Percentiles rank a stretch among this genome's conserved stretches.
Evolutionary conservation across 805 yeast genomes (phyloP).

Genomic region (Lipomyces spencermartinsiae): DNA sequence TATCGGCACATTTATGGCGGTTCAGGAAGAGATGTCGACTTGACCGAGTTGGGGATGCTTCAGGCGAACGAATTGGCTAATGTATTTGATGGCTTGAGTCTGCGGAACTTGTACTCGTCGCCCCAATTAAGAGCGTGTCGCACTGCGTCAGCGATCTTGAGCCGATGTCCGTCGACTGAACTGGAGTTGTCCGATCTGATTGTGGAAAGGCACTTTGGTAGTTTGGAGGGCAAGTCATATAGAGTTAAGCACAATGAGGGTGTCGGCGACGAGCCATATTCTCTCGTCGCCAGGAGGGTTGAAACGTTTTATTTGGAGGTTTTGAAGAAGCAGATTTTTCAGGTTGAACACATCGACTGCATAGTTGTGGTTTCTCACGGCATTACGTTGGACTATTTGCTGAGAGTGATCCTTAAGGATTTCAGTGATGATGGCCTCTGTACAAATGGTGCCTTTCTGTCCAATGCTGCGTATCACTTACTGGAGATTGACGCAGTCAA

Average conservation of each 20-base stretch:
- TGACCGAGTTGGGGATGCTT: conserved; percentile 30
- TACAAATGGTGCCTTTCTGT: neutral
- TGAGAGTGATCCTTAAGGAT: conserved; percentile 16
- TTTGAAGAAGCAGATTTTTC: neutral
- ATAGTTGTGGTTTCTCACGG: conserved; percentile 34
- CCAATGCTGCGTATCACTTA: conserved; percentile 27
- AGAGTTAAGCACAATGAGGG: neutral
- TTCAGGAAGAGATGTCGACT: conserved; percentile 29
- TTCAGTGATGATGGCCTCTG: neutral
- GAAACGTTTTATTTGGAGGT: conserved; percentile 15
- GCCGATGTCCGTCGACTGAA: conserved; percentile 12
- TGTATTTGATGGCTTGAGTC: neutral
- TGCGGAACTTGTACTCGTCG: conserved; percentile 19
- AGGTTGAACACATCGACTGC: conserved; percentile 7
- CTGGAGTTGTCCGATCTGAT: conserved; percentile 20
- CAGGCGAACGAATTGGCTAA: conserved; percentile 27
- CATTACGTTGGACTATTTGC: conserved; percentile 10
- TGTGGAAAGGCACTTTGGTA: conserved; percentile 27
- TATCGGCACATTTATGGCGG: conserved; percentile 29
- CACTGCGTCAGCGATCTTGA: conserved; percentile 24
- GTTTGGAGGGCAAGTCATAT: conserved; percentile 26
- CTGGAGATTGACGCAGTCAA: conserved; percentile 16
- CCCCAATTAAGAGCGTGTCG: conserved; percentile 25
- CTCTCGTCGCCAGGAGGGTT: conserved; percentile 13
- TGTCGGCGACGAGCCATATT: conserved; percentile 13